Evolutionary conservation across 192 early-diverging fungal genomes (phyloP), one percentile per base, ranked within the genome.

Genomic region (Gryganskiella cystojenkinii): DNA sequence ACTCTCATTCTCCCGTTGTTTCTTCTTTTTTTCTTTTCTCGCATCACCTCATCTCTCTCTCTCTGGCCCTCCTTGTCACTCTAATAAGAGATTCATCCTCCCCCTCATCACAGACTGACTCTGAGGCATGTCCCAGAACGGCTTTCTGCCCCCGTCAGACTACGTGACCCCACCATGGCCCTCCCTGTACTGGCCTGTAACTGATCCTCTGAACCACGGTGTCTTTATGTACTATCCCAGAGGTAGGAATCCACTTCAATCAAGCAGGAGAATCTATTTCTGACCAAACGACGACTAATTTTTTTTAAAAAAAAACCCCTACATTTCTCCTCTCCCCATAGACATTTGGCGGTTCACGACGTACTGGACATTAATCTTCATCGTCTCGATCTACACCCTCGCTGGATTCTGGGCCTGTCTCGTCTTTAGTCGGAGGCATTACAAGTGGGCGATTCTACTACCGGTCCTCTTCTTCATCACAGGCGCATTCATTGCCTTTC

Each of bases 281-380:
- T 34, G 15, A 40, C 13, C 24, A 43, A 28, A 22, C 20, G 0
- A 13, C 19, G 37, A 56, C 22, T 2, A 9, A 24, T 15, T 0
- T 44, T 20, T 25, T 44, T 22, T 28, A 13, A 10, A 27, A 2
- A 44, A 35, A 19, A 20, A 7, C 5, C 13, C 19, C 31, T 17
- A 13, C 33, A 27, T 11, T 10, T n/a, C 5, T 17, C 33, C 24
- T 14, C 11, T n/a, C 24, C 35, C 40, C 8, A 4, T 54, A 90
- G 90, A 90, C 49, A 90, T 92, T 14, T 85, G 86, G 81, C 63
- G 58, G 0, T 90, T 84, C 56, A 90, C 89, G 7, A 64, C 87
- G 3, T 57, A 87, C 17, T 92, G 90, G 90, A 87, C 88, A 8
- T 35, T 90, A 34, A 82, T 92, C 54, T 84, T 90, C 34, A 87